Conservation (phyloP, 2,329 filamentous ascomycete species). For the Pseudocercospora crystallina region DNA sequence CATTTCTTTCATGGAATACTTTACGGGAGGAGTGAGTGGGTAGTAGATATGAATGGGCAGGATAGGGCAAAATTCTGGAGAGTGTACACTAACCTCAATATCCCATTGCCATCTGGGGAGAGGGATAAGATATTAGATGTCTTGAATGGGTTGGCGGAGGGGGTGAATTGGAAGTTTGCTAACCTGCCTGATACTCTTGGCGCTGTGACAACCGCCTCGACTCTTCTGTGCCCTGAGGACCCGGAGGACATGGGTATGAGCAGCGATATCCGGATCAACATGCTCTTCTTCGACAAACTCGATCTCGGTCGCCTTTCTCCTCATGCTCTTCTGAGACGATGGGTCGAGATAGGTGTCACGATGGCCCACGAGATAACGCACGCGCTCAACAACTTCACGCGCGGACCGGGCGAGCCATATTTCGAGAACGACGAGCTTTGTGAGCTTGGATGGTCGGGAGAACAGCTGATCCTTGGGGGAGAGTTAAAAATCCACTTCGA, state of each 20-base stretch:
- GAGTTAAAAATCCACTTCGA: not conserved
- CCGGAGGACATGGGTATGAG: not conserved
- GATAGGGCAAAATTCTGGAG: not conserved
- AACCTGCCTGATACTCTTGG: too few relatives aligned
- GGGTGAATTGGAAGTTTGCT: not conserved
- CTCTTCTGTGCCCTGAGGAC: too few relatives aligned
- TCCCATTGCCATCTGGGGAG: not conserved
- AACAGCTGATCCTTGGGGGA: not conserved
- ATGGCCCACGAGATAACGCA: not conserved
- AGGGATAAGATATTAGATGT: not conserved
- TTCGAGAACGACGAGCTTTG: not conserved
- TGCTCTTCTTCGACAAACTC: not conserved
- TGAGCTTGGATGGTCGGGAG: not conserved
- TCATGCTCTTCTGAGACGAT: not conserved
- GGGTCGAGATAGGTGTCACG: not conserved
- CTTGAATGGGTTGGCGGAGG: not conserved
- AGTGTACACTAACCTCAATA: not conserved
- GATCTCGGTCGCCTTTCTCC: not conserved
- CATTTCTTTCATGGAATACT: conserved; percentile 3
- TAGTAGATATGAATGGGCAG: too few relatives aligned
- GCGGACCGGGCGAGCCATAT: not conserved
- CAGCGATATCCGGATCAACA: not conserved
- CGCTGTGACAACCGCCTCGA: too few relatives aligned
- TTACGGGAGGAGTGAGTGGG: not conserved
- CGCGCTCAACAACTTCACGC: not conserved